Percentiles rank a stretch among this genome's conserved stretches.
phyloP scores from a whole-genome alignment of 1,284 basidiomycete species.

The Sporisorium sorghi region DNA sequence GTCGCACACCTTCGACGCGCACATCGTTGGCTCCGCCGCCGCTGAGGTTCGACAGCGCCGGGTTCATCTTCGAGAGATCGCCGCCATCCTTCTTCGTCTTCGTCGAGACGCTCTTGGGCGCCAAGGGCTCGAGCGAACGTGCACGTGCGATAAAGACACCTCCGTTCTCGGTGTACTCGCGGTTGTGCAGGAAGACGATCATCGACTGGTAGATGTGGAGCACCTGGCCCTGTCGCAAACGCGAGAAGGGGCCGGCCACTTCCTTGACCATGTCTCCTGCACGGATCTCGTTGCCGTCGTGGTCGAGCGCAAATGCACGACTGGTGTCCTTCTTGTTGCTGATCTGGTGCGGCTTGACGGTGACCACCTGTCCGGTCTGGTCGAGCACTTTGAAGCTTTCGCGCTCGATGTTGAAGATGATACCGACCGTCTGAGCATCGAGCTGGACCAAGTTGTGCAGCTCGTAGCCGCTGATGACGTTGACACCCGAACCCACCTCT shows the following conservation, averaged over 20 bases:
- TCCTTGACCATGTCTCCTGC: slow-evolving; percentile 95
- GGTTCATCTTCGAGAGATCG: slow-evolving; percentile 97
- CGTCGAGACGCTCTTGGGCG: slow-evolving; percentile 76
- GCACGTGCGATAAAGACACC: slow-evolving; percentile 87
- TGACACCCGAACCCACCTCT: slow-evolving; percentile 89
- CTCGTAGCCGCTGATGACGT: slow-evolving; percentile 91
- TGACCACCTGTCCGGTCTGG: slow-evolving; percentile 83
- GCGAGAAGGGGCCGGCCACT: slow-evolving; percentile 81
- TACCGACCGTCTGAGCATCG: slow-evolving; percentile 91
- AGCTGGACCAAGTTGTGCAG: slow-evolving; percentile 96
- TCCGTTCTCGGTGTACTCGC: slow-evolving; percentile 88
- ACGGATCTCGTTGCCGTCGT: slow-evolving; percentile 80
- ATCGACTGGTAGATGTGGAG: slow-evolving; percentile 95
- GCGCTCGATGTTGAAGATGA: slow-evolving; percentile 96
- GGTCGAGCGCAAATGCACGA: slow-evolving; percentile 88
- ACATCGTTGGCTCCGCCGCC: slow-evolving; percentile 61
- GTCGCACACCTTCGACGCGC: slow-evolving; percentile 48
- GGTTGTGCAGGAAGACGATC: slow-evolving; percentile 93
- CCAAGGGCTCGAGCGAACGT: slow-evolving; percentile 72
- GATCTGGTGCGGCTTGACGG: slow-evolving; percentile 94
- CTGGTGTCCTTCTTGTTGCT: slow-evolving; percentile 83
- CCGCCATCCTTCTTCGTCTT: slow-evolving; percentile 66
- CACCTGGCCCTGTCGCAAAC: slow-evolving; percentile 85
- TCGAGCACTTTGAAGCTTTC: slow-evolving; percentile 95
- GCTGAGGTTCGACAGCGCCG: slow-evolving; percentile 73